Conservation (phyloP, 1,139 yeast genomes). For the Suhomyces bolitotheri region DNA sequence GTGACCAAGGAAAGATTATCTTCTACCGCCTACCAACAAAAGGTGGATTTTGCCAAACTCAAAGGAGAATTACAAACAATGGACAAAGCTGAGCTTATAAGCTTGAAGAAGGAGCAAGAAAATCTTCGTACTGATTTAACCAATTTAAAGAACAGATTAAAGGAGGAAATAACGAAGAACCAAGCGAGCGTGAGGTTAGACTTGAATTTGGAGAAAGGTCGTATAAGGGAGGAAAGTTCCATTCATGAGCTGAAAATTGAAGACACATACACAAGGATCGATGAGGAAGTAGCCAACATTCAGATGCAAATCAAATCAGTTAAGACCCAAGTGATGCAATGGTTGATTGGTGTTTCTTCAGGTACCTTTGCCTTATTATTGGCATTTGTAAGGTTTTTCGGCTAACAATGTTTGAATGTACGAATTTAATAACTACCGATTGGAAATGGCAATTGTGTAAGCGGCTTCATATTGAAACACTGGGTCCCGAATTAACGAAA, state of each 20-base stretch:
- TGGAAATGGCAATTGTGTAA: no score
- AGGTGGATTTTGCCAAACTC: conserved; percentile 92
- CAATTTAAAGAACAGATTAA: conserved; percentile 76
- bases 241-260: conserved; percentile 90
- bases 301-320: conserved; percentile 93
- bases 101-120: conserved; percentile 85
- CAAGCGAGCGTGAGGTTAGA: conserved; percentile 90
- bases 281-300: conserved; percentile 92
- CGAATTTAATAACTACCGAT: no score
- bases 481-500: no score
- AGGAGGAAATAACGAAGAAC: conserved; percentile 89
- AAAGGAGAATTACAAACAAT: conserved; percentile 87
- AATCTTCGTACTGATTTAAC: conserved; percentile 82
- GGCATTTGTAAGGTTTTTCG: conserved; percentile 84
- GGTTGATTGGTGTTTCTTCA: conserved; percentile 97
- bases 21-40: conserved; percentile 88
- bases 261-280: conserved; percentile 92
- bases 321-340: conserved; percentile 94
- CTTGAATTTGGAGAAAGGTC: conserved; percentile 87
- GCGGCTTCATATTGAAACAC: no score
- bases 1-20: conserved; percentile 81
- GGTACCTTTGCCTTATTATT: conserved; percentile 94
- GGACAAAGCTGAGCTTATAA: conserved; percentile 83
- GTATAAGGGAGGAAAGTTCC: conserved; percentile 91
- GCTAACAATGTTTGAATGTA: conserved; percentile 30